phyloP scores from a whole-genome alignment of 108 stramenopile species.

The Pseudonitzschia multistriata region DNA sequence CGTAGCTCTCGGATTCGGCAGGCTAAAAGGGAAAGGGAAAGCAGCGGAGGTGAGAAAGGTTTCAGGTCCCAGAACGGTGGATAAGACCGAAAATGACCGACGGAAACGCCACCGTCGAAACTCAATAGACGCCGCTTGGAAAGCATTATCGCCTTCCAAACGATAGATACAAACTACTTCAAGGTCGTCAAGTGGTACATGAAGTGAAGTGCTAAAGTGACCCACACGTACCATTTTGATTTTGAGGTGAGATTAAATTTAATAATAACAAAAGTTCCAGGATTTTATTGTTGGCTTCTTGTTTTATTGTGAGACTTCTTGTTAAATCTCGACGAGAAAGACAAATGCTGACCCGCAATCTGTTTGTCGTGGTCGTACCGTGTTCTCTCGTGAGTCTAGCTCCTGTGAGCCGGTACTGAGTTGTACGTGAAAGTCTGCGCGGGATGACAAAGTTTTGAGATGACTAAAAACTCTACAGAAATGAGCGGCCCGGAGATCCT shows the following conservation, averaged over 20 bases:
- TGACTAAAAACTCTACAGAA: neutral
- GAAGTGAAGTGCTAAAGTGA: no score
- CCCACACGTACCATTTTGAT: neutral
- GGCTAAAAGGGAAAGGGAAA: slow-evolving; percentile 7
- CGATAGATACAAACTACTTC: no score
- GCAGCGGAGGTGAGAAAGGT: neutral
- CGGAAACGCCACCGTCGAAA: no score
- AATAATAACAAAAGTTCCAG: neutral
- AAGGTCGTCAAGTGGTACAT: no score
- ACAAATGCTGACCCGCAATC: neutral
- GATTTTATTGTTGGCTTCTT: neutral
- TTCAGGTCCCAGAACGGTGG: neutral
- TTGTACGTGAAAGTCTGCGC: neutral
- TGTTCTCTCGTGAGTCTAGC: no score
- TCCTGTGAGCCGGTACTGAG: neutral
- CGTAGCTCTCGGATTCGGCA: slow-evolving; percentile 92
- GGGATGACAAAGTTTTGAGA: neutral
- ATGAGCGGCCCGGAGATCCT: slow-evolving; percentile 1
- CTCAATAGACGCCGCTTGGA: no score
- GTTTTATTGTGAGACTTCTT: neutral
- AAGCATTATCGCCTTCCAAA: neutral
- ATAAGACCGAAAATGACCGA: neutral
- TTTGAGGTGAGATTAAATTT: neutral
- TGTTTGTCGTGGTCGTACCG: neutral
- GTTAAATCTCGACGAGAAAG: neutral